Evolutionary conservation across 441 rosid species (phyloP), one percentile per base, ranked within the genome.

Genomic region (Capsella rubella): DNA sequence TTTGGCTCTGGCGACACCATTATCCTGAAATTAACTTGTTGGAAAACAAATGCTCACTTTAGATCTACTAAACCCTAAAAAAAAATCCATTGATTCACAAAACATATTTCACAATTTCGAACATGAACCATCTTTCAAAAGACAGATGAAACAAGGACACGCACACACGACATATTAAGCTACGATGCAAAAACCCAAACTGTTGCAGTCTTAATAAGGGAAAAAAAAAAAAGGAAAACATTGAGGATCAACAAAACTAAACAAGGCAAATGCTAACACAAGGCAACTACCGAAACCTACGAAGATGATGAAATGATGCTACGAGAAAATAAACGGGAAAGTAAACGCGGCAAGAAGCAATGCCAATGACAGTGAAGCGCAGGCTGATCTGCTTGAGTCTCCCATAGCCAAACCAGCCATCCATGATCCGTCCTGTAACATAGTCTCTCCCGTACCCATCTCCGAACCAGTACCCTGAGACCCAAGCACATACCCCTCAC

Each of bases 331-430:
- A 58, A 72, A 78, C 7, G 77, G 76, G 42, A 78, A 64, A 55
- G 74, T 65, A 14, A 63, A 74, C 21, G 79, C 83, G 15, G 73
- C n/a, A 6, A 78, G 27, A 18, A 76, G 40, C 39, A 46, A 28
- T 2, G 67, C 54, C 49, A 46, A 28, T 5, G 67, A 40, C 49
- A 64, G 3, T 3, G 65, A 25, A 43, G 69, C 15, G 13, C 60
- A 45, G 32, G 81, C 74, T 40, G 79, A 15, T 79, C 82, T 82
- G 28, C 77, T 34, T 0, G 98, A 85, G 35, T 80, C 88, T 55
- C 99, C 98, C 95, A 91, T 87, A 68, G 97, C 99, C 71, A 94
- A 80, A 64, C 97, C 95, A 54, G 95, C 97, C 78, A 94, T 67
- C 92, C 95, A 94, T 9, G 98, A 85, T 18, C 93, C 97, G 28